Evolutionary conservation across 139 green algal species (phyloP).

Genomic region (Deuterostichococcus epilithicus): DNA sequence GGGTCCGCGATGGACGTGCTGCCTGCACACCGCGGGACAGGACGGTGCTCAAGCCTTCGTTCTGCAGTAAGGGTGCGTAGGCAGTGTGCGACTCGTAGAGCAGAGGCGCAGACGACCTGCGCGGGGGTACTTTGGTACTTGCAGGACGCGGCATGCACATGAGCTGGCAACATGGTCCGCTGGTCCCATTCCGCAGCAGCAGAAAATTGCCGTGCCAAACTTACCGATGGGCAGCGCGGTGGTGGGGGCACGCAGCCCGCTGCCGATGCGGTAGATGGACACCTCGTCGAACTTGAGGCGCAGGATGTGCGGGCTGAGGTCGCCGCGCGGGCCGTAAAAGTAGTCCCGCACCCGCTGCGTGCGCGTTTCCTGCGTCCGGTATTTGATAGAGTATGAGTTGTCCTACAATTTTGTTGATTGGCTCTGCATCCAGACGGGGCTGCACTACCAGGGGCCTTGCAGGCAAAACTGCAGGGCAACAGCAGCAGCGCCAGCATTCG

Average conservation of each 20-base stretch:
- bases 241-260: slow-evolving; percentile 64
- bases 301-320: slow-evolving; percentile 54
- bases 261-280: slow-evolving; percentile 71
- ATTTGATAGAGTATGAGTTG: too few species aligned
- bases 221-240: slow-evolving; percentile 74
- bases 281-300: slow-evolving; percentile 56
- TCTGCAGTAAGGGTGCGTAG: not conserved
- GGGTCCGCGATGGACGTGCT: slow-evolving; percentile 52
- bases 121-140: too few species aligned
- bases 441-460: too few species aligned
- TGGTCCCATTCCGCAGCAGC: too few species aligned
- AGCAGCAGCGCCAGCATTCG: too few species aligned
- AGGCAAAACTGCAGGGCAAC: too few species aligned
- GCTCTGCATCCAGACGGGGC: too few species aligned
- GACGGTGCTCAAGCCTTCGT: not conserved
- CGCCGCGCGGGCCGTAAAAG: slow-evolving; percentile 75
- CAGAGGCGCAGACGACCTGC: too few species aligned
- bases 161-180: too few species aligned
- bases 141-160: too few species aligned
- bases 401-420: not conserved
- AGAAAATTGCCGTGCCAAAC: not conserved
- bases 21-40: slow-evolving; percentile 31
- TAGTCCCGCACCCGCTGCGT: slow-evolving; percentile 76
- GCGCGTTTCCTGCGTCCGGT: slow-evolving; percentile 24
- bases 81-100: too few species aligned